phyloP scores from a whole-genome alignment of 2,329 filamentous ascomycete genomes.

The Fusarium denticulatum region DNA sequence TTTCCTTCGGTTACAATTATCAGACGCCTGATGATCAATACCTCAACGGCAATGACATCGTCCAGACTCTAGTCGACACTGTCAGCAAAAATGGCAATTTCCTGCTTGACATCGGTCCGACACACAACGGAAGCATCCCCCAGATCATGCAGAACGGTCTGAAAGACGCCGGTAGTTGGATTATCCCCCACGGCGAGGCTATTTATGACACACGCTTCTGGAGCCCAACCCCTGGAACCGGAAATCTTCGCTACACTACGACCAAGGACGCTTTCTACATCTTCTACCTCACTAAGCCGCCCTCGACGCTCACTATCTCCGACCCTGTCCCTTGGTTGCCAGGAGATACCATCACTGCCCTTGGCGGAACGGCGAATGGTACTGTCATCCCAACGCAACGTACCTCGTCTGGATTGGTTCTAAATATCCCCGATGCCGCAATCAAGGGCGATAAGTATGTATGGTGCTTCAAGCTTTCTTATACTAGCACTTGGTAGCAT shows the following conservation, averaged over 20 bases:
- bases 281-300: neutral
- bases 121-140: neutral
- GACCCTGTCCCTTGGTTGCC: neutral
- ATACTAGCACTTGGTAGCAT: neutral
- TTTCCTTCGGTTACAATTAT: neutral
- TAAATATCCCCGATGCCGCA: neutral
- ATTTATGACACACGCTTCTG: neutral
- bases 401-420: neutral
- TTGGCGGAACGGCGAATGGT: neutral
- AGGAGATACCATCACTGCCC: neutral
- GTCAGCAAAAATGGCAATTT: neutral
- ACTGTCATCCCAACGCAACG: neutral
- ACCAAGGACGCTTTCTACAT: neutral
- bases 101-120: neutral
- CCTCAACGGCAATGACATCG: neutral
- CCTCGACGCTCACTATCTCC: neutral
- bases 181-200: neutral
- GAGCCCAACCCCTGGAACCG: neutral
- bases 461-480: neutral
- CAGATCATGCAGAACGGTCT: neutral
- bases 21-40: neutral
- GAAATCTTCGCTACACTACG: neutral
- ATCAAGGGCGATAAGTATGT: neutral
- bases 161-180: neutral
- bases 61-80: neutral